Evolutionary conservation across 805 yeast species (phyloP).

Genomic region (Babjeviella inositovora): DNA sequence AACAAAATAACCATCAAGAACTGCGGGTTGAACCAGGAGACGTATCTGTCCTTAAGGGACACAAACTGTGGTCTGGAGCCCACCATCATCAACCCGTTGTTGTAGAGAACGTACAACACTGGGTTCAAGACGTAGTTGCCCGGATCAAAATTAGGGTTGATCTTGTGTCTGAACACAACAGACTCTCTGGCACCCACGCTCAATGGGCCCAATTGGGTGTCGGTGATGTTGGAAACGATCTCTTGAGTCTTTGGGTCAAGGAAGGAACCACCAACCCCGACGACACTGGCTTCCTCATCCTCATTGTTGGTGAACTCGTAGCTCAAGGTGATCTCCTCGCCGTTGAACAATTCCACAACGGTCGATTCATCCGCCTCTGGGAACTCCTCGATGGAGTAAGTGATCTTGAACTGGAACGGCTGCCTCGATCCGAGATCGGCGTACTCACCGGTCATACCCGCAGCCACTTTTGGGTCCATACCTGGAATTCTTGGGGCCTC

Average conservation of each 20-base stretch:
- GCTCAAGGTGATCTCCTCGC: slow-evolving; percentile 32
- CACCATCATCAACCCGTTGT: slow-evolving; percentile 32
- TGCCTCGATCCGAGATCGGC: too few species aligned
- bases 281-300: slow-evolving; percentile 28
- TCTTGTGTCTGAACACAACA: slow-evolving; percentile 34
- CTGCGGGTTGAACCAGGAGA: slow-evolving; percentile 62
- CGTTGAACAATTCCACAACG: slow-evolving; percentile 25
- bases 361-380: slow-evolving; percentile 19
- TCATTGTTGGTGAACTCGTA: slow-evolving; percentile 41
- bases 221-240: slow-evolving; percentile 43
- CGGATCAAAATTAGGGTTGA: slow-evolving; percentile 42
- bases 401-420: slow-evolving; percentile 27
- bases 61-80: slow-evolving; percentile 44
- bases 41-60: slow-evolving; percentile 41
- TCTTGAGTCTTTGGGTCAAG: slow-evolving; percentile 36
- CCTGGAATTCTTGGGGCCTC: too few species aligned
- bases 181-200: slow-evolving; percentile 30
- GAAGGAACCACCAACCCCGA: slow-evolving; percentile 59
- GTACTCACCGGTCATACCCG: too few species aligned
- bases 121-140: slow-evolving; percentile 46
- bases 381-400: slow-evolving; percentile 28
- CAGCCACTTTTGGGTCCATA: too few species aligned
- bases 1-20: slow-evolving; percentile 46
- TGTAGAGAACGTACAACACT: slow-evolving; percentile 31
- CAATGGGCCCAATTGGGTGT: slow-evolving; percentile 47